Percentiles rank a stretch among this genome's conserved stretches.
phyloP scores from a whole-genome alignment of 2,329 filamentous ascomycete genomes.

The Alternaria sp. region DNA sequence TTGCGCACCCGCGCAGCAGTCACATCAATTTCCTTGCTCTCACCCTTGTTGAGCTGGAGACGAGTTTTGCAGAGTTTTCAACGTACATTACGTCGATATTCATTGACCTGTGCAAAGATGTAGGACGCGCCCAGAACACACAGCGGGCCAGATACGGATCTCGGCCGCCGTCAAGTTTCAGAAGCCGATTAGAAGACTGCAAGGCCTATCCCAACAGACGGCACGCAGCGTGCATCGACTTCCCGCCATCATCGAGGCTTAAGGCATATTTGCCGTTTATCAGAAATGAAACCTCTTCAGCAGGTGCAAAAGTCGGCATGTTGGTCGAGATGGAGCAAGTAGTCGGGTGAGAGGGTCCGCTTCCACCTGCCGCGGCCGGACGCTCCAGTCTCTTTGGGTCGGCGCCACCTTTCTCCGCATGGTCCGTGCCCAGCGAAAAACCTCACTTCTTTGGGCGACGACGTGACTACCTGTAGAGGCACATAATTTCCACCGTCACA shows the following conservation, averaged over 20 bases:
- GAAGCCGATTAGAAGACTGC: conserved; percentile 1
- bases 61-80: neutral
- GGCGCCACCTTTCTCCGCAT: conserved; percentile 28
- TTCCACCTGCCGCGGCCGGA: conserved; percentile 3
- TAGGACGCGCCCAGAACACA: neutral
- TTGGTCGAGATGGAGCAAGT: neutral
- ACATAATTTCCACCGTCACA: conserved; percentile 17
- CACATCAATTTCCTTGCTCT: neutral
- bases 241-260: neutral
- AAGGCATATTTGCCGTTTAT: neutral
- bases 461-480: conserved; percentile 23
- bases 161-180: conserved; percentile 15
- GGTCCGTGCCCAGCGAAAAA: conserved; percentile 31
- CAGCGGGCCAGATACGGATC: neutral
- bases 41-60: neutral
- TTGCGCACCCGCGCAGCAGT: conserved; percentile 1
- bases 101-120: neutral
- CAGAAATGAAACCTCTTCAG: neutral
- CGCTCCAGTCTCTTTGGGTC: conserved; percentile 1
- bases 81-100: neutral
- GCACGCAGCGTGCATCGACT: neutral
- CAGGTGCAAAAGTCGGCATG: neutral
- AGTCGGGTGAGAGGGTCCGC: neutral
- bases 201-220: neutral
- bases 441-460: conserved; percentile 21